Percentiles rank a stretch among this genome's conserved stretches.
These are phyloP conservation scores for Phlegmacium glaucopus DNA, from an alignment of 768 basidiomycete species.

Conservation along the genomic window DNA sequence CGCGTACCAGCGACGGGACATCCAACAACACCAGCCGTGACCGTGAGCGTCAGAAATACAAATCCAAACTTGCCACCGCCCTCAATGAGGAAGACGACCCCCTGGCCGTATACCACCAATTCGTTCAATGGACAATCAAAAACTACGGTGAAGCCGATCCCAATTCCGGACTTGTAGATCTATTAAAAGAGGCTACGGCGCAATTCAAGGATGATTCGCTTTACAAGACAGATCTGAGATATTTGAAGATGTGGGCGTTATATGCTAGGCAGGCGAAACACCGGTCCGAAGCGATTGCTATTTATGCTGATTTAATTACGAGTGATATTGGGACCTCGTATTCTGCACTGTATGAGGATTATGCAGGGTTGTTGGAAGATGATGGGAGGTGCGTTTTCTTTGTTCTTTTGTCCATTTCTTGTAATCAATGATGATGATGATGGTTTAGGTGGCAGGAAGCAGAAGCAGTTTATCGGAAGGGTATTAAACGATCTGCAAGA, in stretches of 20 bases:
- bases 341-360: constrained; percentile 87
- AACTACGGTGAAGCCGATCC: constrained; percentile 70
- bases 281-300: constrained; percentile 59
- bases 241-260: constrained; percentile 88
- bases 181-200: constrained; percentile 81
- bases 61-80: constrained; percentile 44
- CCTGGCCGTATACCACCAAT: constrained; percentile 79
- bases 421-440: background rate
- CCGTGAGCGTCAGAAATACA: constrained; percentile 33
- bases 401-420: background rate
- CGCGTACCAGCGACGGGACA: constrained; percentile 11
- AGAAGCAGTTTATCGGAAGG: constrained; percentile 75
- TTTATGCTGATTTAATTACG: constrained; percentile 71
- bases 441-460: constrained; percentile 65
- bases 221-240: constrained; percentile 86
- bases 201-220: constrained; percentile 79
- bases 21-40: constrained; percentile 27
- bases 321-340: constrained; percentile 75
- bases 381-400: constrained; percentile 65
- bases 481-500: constrained; percentile 76
- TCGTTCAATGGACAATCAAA: constrained; percentile 87
- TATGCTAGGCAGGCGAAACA: constrained; percentile 77
- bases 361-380: constrained; percentile 74
- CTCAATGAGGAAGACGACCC: constrained; percentile 81
- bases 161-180: constrained; percentile 69